These are phyloP conservation scores for Rhynchospora pubera DNA, from an alignment of 176 grass and related monocot species.

Conservation along the genomic window DNA sequence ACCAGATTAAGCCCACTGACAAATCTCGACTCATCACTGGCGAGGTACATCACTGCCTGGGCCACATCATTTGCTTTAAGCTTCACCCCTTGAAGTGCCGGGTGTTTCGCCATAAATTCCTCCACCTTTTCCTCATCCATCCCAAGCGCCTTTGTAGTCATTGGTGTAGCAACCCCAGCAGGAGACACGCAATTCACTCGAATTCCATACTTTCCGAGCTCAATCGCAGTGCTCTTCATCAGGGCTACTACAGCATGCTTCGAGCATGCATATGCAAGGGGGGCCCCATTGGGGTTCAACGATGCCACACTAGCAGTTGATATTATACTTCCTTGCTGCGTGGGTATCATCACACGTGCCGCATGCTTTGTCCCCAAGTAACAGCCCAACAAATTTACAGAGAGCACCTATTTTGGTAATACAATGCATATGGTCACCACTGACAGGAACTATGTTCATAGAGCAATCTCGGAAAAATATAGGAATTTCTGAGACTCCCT, in stretches of 20 bases:
- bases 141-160: not conserved
- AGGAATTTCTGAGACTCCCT: too few relatives aligned
- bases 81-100: conserved; percentile 10
- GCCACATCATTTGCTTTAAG: conserved; percentile 4
- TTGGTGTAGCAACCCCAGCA: not conserved
- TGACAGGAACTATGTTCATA: too few relatives aligned
- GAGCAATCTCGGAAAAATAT: too few relatives aligned
- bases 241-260: conserved; percentile 33
- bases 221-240: conserved; percentile 22
- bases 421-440: not conserved
- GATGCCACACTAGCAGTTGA: conserved; percentile 10
- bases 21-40: conserved; percentile 16
- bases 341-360: conserved; percentile 26
- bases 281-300: not conserved
- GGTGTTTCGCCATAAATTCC: not conserved
- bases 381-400: not conserved
- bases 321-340: not conserved
- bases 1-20: conserved; percentile 29
- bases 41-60: conserved; percentile 1
- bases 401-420: not conserved
- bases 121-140: conserved; percentile 13
- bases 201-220: conserved; percentile 25
- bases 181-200: conserved; percentile 42
- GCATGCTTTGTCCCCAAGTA: conserved; percentile 22
- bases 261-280: not conserved